These are phyloP conservation scores for Colletotrichum tabaci DNA, from an alignment of 2,329 filamentous ascomycete species.

Conservation along the genomic window DNA sequence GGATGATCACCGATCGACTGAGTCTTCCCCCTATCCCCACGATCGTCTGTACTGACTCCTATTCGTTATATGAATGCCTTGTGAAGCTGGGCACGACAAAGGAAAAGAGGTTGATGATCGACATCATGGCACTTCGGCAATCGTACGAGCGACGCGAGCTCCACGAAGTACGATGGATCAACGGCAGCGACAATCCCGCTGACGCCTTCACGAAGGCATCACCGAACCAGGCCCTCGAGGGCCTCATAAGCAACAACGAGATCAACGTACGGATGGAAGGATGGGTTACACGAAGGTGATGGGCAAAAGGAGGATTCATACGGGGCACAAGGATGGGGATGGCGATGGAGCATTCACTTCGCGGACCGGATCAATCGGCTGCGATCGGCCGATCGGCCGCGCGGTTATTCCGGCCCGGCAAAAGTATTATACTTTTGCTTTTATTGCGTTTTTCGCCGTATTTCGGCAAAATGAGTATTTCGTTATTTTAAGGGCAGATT, in stretches of 20 bases:
- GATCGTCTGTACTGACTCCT: conserved; percentile 41
- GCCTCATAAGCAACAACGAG: not conserved
- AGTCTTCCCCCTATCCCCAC: not conserved
- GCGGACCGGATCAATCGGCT: no score
- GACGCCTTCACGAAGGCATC: not conserved
- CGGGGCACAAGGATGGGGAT: no score
- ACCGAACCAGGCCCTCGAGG: not conserved
- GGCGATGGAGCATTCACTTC: no score
- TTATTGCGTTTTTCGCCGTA: no score
- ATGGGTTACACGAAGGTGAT: not conserved
- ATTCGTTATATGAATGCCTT: conserved; percentile 43
- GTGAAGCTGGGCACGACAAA: conserved; percentile 41
- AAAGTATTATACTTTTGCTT: no score
- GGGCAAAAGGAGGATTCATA: no score
- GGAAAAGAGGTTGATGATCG: conserved; percentile 44
- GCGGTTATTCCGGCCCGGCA: no score
- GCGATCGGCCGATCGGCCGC: no score
- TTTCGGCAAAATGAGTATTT: no score
- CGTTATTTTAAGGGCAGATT: no score
- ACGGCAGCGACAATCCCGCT: not conserved
- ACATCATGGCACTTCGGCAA: conserved; percentile 44
- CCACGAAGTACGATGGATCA: conserved; percentile 39
- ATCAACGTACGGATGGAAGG: not conserved
- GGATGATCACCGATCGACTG: not conserved
- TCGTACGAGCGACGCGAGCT: conserved; percentile 42